Conservation (phyloP, 768 basidiomycete species). For the Boletus bicolor region DNA sequence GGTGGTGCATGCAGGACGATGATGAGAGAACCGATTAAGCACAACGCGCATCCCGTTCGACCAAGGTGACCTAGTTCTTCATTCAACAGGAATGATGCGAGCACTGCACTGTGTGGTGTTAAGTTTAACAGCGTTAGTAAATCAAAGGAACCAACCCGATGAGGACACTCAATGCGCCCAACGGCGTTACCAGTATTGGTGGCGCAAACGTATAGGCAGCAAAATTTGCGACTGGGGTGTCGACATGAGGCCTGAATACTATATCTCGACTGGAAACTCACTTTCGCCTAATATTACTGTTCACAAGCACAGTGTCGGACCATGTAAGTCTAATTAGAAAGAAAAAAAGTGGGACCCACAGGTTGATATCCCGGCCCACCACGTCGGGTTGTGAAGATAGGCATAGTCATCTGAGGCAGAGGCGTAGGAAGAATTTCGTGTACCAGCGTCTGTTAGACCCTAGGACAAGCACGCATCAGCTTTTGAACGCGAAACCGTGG, state of each 20-base stretch:
- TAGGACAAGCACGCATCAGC: conserved; percentile 30
- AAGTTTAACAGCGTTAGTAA: neutral
- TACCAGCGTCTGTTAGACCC: conserved; percentile 88
- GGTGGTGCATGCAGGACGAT: conserved; percentile 96
- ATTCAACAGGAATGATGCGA: conserved; percentile 88
- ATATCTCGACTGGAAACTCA: conserved; percentile 32
- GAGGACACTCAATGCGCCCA: conserved; percentile 95
- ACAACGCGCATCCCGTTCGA: conserved; percentile 79
- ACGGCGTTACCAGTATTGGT: conserved; percentile 94
- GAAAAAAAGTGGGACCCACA: conserved; percentile 53
- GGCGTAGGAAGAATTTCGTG: conserved; percentile 45
- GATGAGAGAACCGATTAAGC: conserved; percentile 83
- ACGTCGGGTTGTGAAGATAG: conserved; percentile 88
- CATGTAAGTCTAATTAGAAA: conserved; percentile 7
- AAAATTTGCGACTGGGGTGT: conserved; percentile 71
- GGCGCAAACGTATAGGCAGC: conserved; percentile 98
- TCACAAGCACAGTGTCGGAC: neutral
- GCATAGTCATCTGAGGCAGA: conserved; percentile 77
- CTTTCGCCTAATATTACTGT: conserved; percentile 94
- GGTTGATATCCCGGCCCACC: conserved; percentile 96
- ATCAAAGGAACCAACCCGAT: conserved; percentile 67
- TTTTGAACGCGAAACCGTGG: neutral
- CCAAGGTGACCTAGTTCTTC: conserved; percentile 95
- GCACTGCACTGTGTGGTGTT: conserved; percentile 63
- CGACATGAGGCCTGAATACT: conserved; percentile 1